Evolutionary conservation across 1,284 basidiomycete species (phyloP).

Genomic region (Stygiomarasmius scandens): DNA sequence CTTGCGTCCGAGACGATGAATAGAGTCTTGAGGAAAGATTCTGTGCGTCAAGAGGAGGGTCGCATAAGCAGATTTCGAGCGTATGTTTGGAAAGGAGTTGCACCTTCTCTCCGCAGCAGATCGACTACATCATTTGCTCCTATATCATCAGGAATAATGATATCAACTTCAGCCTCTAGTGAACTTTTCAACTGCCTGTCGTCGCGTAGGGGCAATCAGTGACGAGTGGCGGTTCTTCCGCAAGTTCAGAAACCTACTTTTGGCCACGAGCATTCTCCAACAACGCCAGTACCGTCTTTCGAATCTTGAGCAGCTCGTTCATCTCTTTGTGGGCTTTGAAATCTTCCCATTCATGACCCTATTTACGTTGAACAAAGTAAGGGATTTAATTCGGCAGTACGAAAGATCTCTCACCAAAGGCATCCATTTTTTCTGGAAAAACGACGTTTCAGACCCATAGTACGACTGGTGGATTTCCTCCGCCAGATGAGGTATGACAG

Average conservation of each 20-base stretch:
- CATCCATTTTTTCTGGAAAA: conserved; percentile 46
- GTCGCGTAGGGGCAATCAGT: too few species aligned
- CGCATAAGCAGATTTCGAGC: not conserved
- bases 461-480: conserved; percentile 81
- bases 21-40: conserved; percentile 63
- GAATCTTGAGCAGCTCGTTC: conserved; percentile 56
- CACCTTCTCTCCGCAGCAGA: conserved; percentile 56
- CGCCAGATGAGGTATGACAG: conserved; percentile 88
- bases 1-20: conserved; percentile 78
- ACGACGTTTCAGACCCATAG: conserved; percentile 29
- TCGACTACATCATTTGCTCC: conserved; percentile 27
- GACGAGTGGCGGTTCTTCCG: too few species aligned
- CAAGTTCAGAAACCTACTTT: too few species aligned
- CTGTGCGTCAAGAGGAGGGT: conserved; percentile 36
- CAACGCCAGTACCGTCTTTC: conserved; percentile 57
- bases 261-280: conserved; percentile 73
- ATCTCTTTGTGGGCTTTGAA: conserved; percentile 57
- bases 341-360: conserved; percentile 62
- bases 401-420: conserved; percentile 48
- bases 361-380: not conserved
- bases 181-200: conserved; percentile 73
- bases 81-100: not conserved
- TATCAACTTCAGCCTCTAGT: conserved; percentile 68
- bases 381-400: not conserved
- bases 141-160: conserved; percentile 43